Percentiles rank a stretch among this genome's conserved stretches.
These are phyloP conservation scores for Aureobasidium namibiae DNA, from an alignment of 2,329 filamentous ascomycete genomes.

Conservation along the genomic window DNA sequence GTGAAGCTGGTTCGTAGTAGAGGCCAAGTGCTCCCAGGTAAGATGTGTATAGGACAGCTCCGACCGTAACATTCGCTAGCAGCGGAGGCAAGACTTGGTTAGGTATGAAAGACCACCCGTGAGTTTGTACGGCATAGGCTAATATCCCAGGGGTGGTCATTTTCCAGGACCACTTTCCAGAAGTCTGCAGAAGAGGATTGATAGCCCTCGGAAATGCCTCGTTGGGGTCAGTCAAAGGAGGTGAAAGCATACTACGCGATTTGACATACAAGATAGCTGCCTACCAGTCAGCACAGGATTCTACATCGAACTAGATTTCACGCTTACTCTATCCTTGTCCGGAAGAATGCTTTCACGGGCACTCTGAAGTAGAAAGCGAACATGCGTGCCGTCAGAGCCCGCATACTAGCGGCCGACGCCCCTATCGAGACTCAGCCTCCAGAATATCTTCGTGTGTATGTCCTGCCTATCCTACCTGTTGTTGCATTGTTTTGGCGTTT, in stretches of 20 bases:
- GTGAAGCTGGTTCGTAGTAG: conserved; percentile 58
- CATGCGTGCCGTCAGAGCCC: conserved; percentile 73
- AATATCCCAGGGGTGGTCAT: conserved; percentile 64
- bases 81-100: conserved; percentile 71
- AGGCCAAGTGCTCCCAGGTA: conserved; percentile 62
- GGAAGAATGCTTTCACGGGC: conserved; percentile 87
- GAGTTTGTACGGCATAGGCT: conserved; percentile 56
- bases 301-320: not conserved
- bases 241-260: too few species aligned
- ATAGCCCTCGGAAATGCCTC: conserved; percentile 56
- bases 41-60: conserved; percentile 65
- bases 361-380: conserved; percentile 88
- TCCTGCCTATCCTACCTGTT: conserved; percentile 40
- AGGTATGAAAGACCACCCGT: conserved; percentile 67
- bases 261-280: conserved; percentile 2
- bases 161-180: conserved; percentile 50
- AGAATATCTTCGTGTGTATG: not conserved
- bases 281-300: not conserved
- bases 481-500: conserved; percentile 52
- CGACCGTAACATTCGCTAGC: conserved; percentile 65
- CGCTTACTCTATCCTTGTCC: conserved; percentile 77
- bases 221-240: not conserved
- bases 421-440: not conserved
- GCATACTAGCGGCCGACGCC: conserved; percentile 76
- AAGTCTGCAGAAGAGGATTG: conserved; percentile 45